Conservation (phyloP, 2,329 filamentous ascomycete species). For the Teratosphaeria gauchensis region DNA sequence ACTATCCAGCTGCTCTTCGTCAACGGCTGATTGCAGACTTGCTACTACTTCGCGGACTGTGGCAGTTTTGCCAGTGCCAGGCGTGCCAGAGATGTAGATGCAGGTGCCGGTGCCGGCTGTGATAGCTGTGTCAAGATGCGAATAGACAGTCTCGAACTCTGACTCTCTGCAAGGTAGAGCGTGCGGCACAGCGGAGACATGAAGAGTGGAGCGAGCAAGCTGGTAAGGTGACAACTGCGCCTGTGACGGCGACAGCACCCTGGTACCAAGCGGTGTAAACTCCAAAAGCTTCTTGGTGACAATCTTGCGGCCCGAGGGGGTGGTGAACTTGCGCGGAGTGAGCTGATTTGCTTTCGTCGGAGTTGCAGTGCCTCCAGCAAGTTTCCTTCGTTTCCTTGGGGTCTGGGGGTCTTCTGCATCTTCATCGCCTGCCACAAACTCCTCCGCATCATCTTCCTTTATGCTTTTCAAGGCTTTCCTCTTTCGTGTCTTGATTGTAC, state of each 20-base stretch:
- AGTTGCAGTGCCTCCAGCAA: conserved; percentile 35
- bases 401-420: conserved; percentile 33
- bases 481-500: conserved; percentile 63
- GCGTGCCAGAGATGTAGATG: conserved; percentile 98
- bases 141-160: conserved; percentile 87
- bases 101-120: conserved; percentile 87
- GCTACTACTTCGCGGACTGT: conserved; percentile 92
- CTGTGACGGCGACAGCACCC: conserved; percentile 65
- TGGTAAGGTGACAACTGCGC: conserved; percentile 81
- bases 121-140: conserved; percentile 88
- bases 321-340: conserved; percentile 46
- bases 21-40: conserved; percentile 77
- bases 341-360: conserved; percentile 35
- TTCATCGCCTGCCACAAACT: conserved; percentile 37
- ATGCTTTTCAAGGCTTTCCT: conserved; percentile 25
- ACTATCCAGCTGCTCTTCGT: conserved; percentile 85
- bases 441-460: conserved; percentile 30
- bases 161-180: conserved; percentile 84
- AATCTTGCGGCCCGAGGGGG: conserved; percentile 58
- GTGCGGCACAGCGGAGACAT: conserved; percentile 85
- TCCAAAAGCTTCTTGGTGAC: conserved; percentile 80
- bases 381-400: conserved; percentile 40
- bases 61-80: conserved; percentile 93
- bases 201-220: conserved; percentile 75
- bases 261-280: conserved; percentile 89